Evolutionary conservation across 305 asterid species (phyloP).

Genomic region (Solanum aculeatissimum): DNA sequence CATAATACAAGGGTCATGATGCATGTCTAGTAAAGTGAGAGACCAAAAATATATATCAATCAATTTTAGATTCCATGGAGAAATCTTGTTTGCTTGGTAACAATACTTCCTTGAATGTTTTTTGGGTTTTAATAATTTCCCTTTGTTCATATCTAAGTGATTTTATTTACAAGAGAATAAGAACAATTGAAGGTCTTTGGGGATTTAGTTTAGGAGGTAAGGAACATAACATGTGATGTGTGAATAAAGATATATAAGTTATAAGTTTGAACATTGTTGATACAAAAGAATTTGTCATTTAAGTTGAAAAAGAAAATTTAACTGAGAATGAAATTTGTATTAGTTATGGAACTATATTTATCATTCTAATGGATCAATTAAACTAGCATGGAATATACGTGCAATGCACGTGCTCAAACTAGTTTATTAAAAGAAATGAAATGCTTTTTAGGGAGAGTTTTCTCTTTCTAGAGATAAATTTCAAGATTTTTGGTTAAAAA

Average conservation of each 20-base stretch:
- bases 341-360: too few relatives aligned
- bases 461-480: too few relatives aligned
- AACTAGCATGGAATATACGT: too few relatives aligned
- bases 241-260: background rate
- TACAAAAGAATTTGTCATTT: background rate
- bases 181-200: background rate
- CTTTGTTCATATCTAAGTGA: background rate
- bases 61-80: constrained; percentile 25
- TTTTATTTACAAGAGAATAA: background rate
- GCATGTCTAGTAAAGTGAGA: constrained; percentile 67
- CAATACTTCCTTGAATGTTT: background rate
- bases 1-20: constrained; percentile 81
- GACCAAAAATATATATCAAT: constrained; percentile 48
- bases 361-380: too few relatives aligned
- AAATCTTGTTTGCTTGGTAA: constrained; percentile 9
- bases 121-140: background rate
- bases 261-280: background rate
- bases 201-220: background rate
- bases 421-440: too few relatives aligned
- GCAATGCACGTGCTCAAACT: too few relatives aligned
- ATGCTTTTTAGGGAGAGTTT: too few relatives aligned
- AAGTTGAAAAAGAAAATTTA: background rate
- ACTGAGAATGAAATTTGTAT: background rate
- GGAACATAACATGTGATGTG: background rate
- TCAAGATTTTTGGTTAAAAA: too few relatives aligned